A percentile compares a stretch with the other conserved stretches of the same genome.
Conservation (phyloP, 2,329 filamentous ascomycete species). For the Fusarium sp. region DNA sequence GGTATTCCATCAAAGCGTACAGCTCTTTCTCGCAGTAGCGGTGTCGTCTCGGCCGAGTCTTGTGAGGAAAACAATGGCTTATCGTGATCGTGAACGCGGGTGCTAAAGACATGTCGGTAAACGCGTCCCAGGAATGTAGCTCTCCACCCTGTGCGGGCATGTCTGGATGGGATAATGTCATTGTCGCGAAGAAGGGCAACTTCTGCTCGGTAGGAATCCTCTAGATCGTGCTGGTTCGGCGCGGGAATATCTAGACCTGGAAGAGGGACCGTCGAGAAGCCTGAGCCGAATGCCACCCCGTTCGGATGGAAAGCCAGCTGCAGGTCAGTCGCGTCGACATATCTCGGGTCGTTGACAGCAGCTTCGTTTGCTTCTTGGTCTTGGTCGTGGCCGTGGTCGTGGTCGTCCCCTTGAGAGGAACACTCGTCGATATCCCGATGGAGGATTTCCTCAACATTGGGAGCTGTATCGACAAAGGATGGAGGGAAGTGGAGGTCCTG, state of each 20-base stretch:
- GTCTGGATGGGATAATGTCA: constrained; percentile 25
- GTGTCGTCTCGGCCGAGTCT: constrained; percentile 15
- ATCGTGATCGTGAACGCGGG: constrained; percentile 24
- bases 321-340: constrained; percentile 7
- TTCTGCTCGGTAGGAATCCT: constrained; percentile 33
- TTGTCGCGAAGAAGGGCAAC: constrained; percentile 34
- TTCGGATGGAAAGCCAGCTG: constrained; percentile 38
- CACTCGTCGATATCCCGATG: constrained; percentile 36
- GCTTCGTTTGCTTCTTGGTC: constrained; percentile 18
- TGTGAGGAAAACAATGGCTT: constrained; percentile 2
- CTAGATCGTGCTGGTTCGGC: constrained; percentile 35
- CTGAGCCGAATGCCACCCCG: constrained; percentile 29
- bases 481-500: constrained; percentile 23
- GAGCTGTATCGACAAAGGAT: constrained; percentile 19
- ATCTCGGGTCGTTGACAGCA: constrained; percentile 12
- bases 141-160: constrained; percentile 10
- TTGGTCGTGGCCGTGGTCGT: constrained; percentile 12
- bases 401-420: constrained; percentile 32
- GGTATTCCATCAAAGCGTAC: constrained; percentile 16
- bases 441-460: constrained; percentile 33
- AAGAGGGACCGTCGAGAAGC: constrained; percentile 33
- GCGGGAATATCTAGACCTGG: constrained; percentile 29
- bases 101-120: constrained; percentile 32
- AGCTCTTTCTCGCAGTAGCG: background rate
- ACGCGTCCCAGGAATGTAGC: background rate